Base-by-base conservation (phyloP, 1,139 yeast genomes). In the Kodamaea sp. region DNA sequence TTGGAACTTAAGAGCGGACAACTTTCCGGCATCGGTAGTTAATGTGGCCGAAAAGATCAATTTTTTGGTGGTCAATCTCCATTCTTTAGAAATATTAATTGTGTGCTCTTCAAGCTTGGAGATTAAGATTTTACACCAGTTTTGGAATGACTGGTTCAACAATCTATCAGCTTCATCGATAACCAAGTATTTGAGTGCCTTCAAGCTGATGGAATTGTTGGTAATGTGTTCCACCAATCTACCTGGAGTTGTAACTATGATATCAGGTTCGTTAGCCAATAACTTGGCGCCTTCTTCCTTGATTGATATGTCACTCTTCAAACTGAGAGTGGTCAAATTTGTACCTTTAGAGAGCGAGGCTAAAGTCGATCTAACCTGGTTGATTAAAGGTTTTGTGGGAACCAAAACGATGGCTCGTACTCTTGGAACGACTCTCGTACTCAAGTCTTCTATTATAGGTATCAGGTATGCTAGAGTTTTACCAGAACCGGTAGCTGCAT, bases 401-500 rank as follows among this genome's bases (percentile, higher is more conserved):
- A 92, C 89, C 20, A 92, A 57, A 1, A 92, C 69, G 3, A 92
- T 66, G 20, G 95, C 94, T 31, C 96, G 67, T 3, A 87, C 60
- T 34, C 80, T 67, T 1, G 95, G 92, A 2, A 88, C 90, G 1
- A 76, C 66, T 41, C 96, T 70, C 10, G 63, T 59, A 11, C 73
- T 65, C 34, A 92, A 66, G 4, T 78, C 66, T 43, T 89, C 89
- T 2, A 94, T 70, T 8, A 92, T 75, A 1, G 98, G 98, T 3
- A 92, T 72, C 40, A 80, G 73, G 55, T 92, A 92, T 7, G 97
- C 95, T 34, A 94, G 65, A 0, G 99, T 92, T 56, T 92, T 92
- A 51, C 99, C 99, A 0, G 96, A 85, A 33, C 99, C 99, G 0
- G 99, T 92, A 4, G 95, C 80, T 2, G 98, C 96, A 57, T 92